A percentile compares a stretch with the other conserved stretches of the same genome.
Evolutionary conservation across 768 basidiomycete genomes (phyloP).

Genomic region (Boletus rex-veris): DNA sequence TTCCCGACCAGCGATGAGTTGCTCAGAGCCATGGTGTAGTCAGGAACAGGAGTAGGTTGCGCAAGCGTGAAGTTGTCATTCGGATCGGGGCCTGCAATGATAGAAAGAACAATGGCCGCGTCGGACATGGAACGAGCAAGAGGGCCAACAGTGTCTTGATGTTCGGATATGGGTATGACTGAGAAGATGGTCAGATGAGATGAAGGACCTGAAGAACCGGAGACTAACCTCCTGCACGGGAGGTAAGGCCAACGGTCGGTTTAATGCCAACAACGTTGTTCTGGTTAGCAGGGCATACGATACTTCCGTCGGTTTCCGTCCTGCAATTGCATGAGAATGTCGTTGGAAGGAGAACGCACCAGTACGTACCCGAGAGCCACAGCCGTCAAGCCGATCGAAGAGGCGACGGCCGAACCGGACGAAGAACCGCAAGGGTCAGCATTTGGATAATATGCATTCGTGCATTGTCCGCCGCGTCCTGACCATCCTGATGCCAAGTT

Average conservation of each 20-base stretch:
- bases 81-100: constrained; percentile 53
- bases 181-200: neutral
- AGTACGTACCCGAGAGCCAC: constrained; percentile 38
- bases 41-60: constrained; percentile 51
- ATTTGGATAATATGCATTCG: constrained; percentile 47
- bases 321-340: constrained; percentile 3
- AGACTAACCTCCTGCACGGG: constrained; percentile 50
- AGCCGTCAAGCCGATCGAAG: constrained; percentile 39
- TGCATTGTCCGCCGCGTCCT: constrained; percentile 50
- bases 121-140: constrained; percentile 52
- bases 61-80: constrained; percentile 53
- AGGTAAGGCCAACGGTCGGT: constrained; percentile 57
- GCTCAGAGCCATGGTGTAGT: constrained; percentile 45
- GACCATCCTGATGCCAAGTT: constrained; percentile 52
- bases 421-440: constrained; percentile 58
- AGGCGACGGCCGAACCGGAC: constrained; percentile 19
- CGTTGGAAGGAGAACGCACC: no score
- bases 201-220: neutral
- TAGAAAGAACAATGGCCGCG: constrained; percentile 51
- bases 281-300: constrained; percentile 47
- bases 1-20: no score
- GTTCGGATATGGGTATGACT: constrained; percentile 56
- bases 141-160: constrained; percentile 60
- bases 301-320: constrained; percentile 54
- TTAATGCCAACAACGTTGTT: constrained; percentile 61